Conservation (phyloP, 2,329 filamentous ascomycete genomes). For the Capronia americana region DNA sequence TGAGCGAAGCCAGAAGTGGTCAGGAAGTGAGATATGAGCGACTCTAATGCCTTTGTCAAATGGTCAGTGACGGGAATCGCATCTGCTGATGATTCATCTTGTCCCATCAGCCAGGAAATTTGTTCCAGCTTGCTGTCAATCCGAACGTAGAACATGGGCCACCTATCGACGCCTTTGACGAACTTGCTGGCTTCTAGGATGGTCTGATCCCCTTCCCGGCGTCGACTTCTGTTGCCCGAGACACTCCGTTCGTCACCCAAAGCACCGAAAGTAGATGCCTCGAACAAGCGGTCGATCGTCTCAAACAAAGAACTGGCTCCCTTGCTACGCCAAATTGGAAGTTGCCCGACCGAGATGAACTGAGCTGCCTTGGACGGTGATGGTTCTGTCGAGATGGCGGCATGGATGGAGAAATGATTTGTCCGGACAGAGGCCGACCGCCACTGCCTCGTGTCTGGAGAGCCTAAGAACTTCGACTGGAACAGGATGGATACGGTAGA, state of each 20-base stretch:
- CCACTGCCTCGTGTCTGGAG: constrained; percentile 65
- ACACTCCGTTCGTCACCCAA: constrained; percentile 52
- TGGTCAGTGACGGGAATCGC: constrained; percentile 3
- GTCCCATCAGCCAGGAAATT: constrained; percentile 50
- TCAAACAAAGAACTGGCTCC: constrained; percentile 73
- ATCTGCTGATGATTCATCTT: constrained; percentile 10
- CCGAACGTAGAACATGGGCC: constrained; percentile 88
- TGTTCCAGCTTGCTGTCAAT: constrained; percentile 55
- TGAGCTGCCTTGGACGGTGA: constrained; percentile 75
- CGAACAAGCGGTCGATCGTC: constrained; percentile 78
- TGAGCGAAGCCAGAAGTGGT: constrained; percentile 69
- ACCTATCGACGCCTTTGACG: constrained; percentile 73
- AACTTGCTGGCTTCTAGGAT: constrained; percentile 42
- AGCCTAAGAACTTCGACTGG: constrained; percentile 29
- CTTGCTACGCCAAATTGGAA: constrained; percentile 64
- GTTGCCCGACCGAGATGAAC: constrained; percentile 79
- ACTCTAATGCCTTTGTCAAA: constrained; percentile 41
- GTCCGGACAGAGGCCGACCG: constrained; percentile 72
- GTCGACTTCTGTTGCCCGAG: constrained; percentile 10
- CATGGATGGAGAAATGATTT: constrained; percentile 66
- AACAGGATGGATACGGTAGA: constrained; percentile 21
- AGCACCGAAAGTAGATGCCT: constrained; percentile 75
- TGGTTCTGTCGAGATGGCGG: constrained; percentile 72
- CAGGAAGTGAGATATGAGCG: constrained; percentile 76
- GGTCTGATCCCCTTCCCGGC: constrained; percentile 43